Evolutionary conservation across 495 filamentous ascomycete genomes (phyloP).

Genomic region (Apiosordaria backusii): DNA sequence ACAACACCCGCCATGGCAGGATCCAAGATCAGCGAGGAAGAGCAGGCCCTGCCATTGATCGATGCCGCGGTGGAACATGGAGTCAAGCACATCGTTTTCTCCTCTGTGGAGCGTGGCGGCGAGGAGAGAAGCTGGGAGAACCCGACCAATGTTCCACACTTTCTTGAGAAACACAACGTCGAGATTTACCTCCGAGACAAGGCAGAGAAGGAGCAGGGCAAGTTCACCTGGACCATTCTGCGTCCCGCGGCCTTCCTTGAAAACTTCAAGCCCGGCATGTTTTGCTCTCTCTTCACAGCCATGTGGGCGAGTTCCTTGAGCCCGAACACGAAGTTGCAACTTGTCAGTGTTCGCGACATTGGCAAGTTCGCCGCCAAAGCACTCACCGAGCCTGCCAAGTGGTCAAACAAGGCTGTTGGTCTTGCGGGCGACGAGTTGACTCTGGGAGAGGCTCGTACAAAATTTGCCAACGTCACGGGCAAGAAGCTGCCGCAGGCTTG

Average conservation of each 20-base stretch:
- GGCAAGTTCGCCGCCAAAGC: constrained; percentile 59
- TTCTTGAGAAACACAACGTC: constrained; percentile 60
- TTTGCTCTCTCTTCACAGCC: constrained; percentile 56
- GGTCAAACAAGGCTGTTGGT: constrained; percentile 29
- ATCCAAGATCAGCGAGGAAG: constrained; percentile 46
- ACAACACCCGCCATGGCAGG: constrained; percentile 32
- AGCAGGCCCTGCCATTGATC: constrained; percentile 60
- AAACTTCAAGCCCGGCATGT: constrained; percentile 50
- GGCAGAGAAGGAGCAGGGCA: constrained; percentile 32
- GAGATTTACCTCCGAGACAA: constrained; percentile 55
- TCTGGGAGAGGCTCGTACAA: constrained; percentile 36
- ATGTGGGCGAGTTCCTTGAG: constrained; percentile 43
- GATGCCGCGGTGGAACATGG: constrained; percentile 50
- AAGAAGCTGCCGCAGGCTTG: constrained; percentile 50
- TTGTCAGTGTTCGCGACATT: constrained; percentile 59
- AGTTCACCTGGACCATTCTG: constrained; percentile 53
- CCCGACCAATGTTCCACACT: constrained; percentile 61
- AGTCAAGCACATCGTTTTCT: constrained; percentile 59
- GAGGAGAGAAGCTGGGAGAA: constrained; percentile 49
- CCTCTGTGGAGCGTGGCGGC: constrained; percentile 65
- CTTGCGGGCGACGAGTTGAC: constrained; percentile 34
- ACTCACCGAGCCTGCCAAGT: constrained; percentile 39
- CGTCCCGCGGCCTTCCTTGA: constrained; percentile 66
- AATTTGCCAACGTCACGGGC: constrained; percentile 51
- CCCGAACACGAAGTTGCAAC: constrained; percentile 51